These are phyloP conservation scores for Psophocarpus tetragonolobus DNA, from an alignment of 306 rosid genomes.

Conservation along the genomic window DNA sequence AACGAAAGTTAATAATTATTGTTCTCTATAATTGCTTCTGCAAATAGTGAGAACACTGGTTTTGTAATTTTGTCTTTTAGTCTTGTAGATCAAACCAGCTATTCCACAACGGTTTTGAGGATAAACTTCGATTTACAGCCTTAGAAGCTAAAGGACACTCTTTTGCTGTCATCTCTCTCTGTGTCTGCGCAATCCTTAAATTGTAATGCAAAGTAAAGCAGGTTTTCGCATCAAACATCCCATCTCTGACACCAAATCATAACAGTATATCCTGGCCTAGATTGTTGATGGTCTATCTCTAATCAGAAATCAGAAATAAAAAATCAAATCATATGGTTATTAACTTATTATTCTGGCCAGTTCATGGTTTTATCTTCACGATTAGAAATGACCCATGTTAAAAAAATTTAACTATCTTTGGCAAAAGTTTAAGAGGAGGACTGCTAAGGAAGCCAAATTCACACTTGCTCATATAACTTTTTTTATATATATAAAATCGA, in stretches of 20 bases:
- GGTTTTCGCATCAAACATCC: conserved; percentile 54
- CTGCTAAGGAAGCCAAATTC: background rate
- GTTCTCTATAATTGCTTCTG: background rate
- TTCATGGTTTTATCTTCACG: conserved; percentile 16
- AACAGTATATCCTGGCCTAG: conserved; percentile 53
- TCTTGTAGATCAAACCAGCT: conserved; percentile 22
- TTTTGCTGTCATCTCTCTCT: conserved; percentile 26
- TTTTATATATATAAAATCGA: background rate
- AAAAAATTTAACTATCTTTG: background rate
- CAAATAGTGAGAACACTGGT: conserved; percentile 8
- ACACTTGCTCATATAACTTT: background rate
- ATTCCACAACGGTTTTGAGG: conserved; percentile 56
- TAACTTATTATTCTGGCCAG: conserved; percentile 25
- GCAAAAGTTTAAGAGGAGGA: background rate
- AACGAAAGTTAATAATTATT: conserved; percentile 12
- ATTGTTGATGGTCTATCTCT: conserved; percentile 1
- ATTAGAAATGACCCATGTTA: background rate
- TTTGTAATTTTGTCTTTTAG: conserved; percentile 18
- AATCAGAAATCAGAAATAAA: background rate
- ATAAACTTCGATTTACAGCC: conserved; percentile 31
- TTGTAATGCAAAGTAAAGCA: conserved; percentile 33
- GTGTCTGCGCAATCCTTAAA: conserved; percentile 28
- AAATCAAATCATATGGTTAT: background rate
- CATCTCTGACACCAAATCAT: conserved; percentile 65
- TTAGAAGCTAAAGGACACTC: conserved; percentile 34